phyloP scores from a whole-genome alignment of 192 early-diverging fungal genomes.

The Polychytrium aggregatum region DNA sequence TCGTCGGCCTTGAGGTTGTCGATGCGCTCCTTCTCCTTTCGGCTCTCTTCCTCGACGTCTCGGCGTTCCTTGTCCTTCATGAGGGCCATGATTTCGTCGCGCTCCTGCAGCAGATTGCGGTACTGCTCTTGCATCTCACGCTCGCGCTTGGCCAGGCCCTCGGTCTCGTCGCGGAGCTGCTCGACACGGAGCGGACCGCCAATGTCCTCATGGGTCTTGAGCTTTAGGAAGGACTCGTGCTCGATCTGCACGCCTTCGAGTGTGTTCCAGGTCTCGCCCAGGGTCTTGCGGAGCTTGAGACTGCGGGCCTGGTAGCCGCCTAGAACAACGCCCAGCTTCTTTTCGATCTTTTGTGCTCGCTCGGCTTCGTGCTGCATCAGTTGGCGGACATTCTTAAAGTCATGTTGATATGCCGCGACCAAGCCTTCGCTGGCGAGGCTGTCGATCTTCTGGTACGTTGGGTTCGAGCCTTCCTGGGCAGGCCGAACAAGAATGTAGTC shows the following conservation, averaged over 20 bases:
- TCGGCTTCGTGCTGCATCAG: slow-evolving; percentile 63
- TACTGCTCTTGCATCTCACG: slow-evolving; percentile 58
- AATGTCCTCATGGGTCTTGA: slow-evolving; percentile 18
- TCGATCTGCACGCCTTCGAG: slow-evolving; percentile 9
- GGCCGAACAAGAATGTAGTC: background rate
- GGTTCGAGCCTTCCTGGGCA: background rate
- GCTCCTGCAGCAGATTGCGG: slow-evolving; percentile 39
- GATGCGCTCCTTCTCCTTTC: too few relatives aligned
- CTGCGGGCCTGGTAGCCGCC: slow-evolving; percentile 77
- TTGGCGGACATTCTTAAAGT: slow-evolving; percentile 45
- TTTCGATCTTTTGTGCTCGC: slow-evolving; percentile 76
- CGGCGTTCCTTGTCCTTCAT: too few relatives aligned
- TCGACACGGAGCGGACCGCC: slow-evolving; percentile 36
- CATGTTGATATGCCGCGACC: slow-evolving; percentile 1
- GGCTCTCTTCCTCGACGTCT: too few relatives aligned
- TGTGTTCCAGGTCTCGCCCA: slow-evolving; percentile 9
- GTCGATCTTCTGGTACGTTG: background rate
- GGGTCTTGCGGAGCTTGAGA: slow-evolving; percentile 46
- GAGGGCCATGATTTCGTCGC: slow-evolving; percentile 16
- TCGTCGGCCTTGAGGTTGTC: too few relatives aligned
- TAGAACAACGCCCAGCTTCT: slow-evolving; percentile 60
- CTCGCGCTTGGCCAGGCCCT: slow-evolving; percentile 35
- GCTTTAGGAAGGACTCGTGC: slow-evolving; percentile 13
- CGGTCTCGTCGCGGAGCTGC: slow-evolving; percentile 39
- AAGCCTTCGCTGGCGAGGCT: slow-evolving; percentile 1